Percentiles rank a stretch among this genome's conserved stretches.
phyloP scores from a whole-genome alignment of 129 eudicot genomes.

The Artemisia argyi region DNA sequence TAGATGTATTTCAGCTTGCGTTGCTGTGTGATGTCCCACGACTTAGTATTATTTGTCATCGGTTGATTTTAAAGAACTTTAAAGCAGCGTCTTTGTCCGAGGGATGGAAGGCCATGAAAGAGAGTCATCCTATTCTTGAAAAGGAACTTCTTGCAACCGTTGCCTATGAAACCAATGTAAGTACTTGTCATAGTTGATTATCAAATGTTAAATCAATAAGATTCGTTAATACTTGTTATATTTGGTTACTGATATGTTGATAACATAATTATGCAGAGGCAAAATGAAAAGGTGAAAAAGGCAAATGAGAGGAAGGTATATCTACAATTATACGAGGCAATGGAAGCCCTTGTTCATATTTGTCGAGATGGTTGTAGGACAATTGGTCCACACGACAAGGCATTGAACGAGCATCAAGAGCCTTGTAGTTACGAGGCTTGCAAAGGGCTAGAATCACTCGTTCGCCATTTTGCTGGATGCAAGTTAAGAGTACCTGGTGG shows the following conservation, averaged over 20 bases:
- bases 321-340: slow-evolving; percentile 76
- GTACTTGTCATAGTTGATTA: slow-evolving; percentile 17
- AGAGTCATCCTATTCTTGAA: slow-evolving; percentile 83
- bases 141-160: slow-evolving; percentile 48
- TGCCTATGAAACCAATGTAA: slow-evolving; percentile 56
- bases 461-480: slow-evolving; percentile 90
- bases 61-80: slow-evolving; percentile 56
- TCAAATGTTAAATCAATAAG: neutral
- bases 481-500: slow-evolving; percentile 82
- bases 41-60: slow-evolving; percentile 75
- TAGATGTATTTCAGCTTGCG: slow-evolving; percentile 87
- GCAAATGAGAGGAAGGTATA: slow-evolving; percentile 61
- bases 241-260: slow-evolving; percentile 14
- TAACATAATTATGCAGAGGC: slow-evolving; percentile 38
- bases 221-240: neutral
- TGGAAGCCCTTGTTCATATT: slow-evolving; percentile 98
- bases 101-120: slow-evolving; percentile 87
- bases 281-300: slow-evolving; percentile 54
- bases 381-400: slow-evolving; percentile 78
- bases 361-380: slow-evolving; percentile 85
- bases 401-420: slow-evolving; percentile 43
- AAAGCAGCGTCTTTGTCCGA: slow-evolving; percentile 64
- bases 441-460: slow-evolving; percentile 75
- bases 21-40: slow-evolving; percentile 90
- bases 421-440: slow-evolving; percentile 77